Evolutionary conservation across 805 yeast genomes (phyloP), one percentile per base, ranked within the genome.

Genomic region (Cyberlindnera japonica): DNA sequence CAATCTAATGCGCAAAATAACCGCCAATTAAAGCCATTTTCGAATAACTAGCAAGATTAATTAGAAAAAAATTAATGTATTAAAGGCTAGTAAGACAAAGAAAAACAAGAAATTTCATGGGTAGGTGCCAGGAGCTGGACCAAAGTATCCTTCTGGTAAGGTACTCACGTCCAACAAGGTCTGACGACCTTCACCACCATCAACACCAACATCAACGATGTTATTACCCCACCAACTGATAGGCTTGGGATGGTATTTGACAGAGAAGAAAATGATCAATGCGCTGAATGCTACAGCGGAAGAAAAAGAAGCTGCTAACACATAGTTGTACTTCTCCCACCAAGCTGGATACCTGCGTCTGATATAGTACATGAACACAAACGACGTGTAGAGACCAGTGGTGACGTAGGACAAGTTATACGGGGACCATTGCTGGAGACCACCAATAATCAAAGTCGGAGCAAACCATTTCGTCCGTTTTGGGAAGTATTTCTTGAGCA

Each of bases 211-310:
- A 19, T 29, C 32, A 58, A 18, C 12, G 30, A 40, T 18, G 36
- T 43, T 57, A 35, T 77, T 78, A 2, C 87, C 87, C 86, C 87
- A 81, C 88, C 87, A 81, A 20, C 58, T 44, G 11, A 79, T 38
- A 5, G 53, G 50, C 13, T 59, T 63, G 4, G 65, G 64, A 37
- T 74, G 66, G 48, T 67, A 75, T 38, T 64, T 61, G 7, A 69
- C 66, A 3, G 73, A 59, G 54, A 76, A 75, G 61, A 81, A 81
- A 21, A 78, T 71, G 40, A 55, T 48, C n/a, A 59, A 47, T 7
- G 79, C 57, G 43, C 78, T 65, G 48, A 79, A 68, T 1, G 83
- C 83, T 14, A 77, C 73, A 16, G 83, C 86, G 1, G 83, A 75
- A 9, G 72, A 61, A 16, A 79, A 62, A 1, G 75, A 82, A 37